Conservation (phyloP, 2,329 filamentous ascomycete species). For the Pseudovirgaria hyperparasitica region DNA sequence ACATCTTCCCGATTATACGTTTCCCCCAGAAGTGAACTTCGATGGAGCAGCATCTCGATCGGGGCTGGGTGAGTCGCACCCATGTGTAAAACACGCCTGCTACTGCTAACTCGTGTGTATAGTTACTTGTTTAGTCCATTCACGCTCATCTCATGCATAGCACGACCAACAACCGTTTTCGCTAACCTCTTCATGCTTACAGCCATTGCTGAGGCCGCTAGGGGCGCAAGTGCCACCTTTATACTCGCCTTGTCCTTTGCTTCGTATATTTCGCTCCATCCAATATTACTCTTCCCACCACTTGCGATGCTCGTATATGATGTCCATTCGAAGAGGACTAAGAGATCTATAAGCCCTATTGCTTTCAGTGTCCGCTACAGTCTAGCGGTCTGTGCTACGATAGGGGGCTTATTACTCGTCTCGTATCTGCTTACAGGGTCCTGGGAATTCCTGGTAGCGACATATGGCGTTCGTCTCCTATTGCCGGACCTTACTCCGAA, state of each 20-base stretch:
- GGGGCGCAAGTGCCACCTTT: slow-evolving; percentile 56
- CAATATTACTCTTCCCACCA: slow-evolving; percentile 72
- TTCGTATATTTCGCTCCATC: slow-evolving; percentile 86
- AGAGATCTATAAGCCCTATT: slow-evolving; percentile 16
- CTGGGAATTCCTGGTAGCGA: slow-evolving; percentile 78
- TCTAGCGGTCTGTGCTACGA: slow-evolving; percentile 41
- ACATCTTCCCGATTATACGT: slow-evolving; percentile 60
- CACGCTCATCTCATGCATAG: slow-evolving; percentile 81
- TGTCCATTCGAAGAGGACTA: slow-evolving; percentile 15
- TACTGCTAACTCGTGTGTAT: slow-evolving; percentile 8
- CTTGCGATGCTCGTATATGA: slow-evolving; percentile 63
- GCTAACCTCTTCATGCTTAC: slow-evolving; percentile 79
- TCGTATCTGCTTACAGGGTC: slow-evolving; percentile 66
- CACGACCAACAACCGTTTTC: slow-evolving; percentile 77
- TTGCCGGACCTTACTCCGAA: slow-evolving; percentile 91
- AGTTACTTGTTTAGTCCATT: slow-evolving; percentile 94
- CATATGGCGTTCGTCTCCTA: slow-evolving; percentile 85
- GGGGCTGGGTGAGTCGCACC: slow-evolving; percentile 47
- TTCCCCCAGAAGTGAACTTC: slow-evolving; percentile 63
- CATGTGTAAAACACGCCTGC: background rate
- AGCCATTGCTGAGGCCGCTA: slow-evolving; percentile 67
- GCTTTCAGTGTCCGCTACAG: slow-evolving; percentile 42
- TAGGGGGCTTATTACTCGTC: slow-evolving; percentile 47
- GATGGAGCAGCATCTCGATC: slow-evolving; percentile 62
- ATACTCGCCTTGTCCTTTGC: slow-evolving; percentile 80